phyloP scores from a whole-genome alignment of 305 asterid genomes.

The Ajuga reptans region DNA sequence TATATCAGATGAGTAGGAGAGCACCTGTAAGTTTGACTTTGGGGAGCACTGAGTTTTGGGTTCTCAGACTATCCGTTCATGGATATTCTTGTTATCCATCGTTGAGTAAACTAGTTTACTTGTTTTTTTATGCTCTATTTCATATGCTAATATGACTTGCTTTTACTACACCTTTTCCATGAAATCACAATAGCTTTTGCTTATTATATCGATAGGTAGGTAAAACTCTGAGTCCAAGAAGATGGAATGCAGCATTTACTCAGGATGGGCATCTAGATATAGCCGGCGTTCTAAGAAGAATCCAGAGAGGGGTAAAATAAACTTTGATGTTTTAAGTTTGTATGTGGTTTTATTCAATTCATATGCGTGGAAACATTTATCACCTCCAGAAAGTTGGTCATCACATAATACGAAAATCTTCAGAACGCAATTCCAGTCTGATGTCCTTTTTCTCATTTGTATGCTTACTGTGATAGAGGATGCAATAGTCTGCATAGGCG shows the following conservation, averaged over 20 bases:
- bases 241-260: constrained; percentile 87
- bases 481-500: neutral
- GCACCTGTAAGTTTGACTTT: neutral
- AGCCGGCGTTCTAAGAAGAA: constrained; percentile 88
- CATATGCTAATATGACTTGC: neutral
- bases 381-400: neutral
- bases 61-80: neutral
- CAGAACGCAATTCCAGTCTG: neutral
- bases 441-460: neutral
- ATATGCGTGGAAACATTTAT: neutral
- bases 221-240: constrained; percentile 75
- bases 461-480: neutral
- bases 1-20: neutral
- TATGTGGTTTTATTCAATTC: neutral
- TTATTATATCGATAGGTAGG: constrained; percentile 50
- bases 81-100: neutral
- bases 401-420: constrained; percentile 6
- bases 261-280: constrained; percentile 75
- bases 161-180: neutral
- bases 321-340: constrained; percentile 7
- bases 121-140: constrained; percentile 4
- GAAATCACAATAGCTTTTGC: neutral
- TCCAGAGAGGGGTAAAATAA: constrained; percentile 78
- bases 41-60: neutral
- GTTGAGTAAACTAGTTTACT: neutral